A percentile compares a stretch with the other conserved stretches of the same genome.
Conservation (phyloP, 345 rosid genomes). For the Populus simonii region DNA sequence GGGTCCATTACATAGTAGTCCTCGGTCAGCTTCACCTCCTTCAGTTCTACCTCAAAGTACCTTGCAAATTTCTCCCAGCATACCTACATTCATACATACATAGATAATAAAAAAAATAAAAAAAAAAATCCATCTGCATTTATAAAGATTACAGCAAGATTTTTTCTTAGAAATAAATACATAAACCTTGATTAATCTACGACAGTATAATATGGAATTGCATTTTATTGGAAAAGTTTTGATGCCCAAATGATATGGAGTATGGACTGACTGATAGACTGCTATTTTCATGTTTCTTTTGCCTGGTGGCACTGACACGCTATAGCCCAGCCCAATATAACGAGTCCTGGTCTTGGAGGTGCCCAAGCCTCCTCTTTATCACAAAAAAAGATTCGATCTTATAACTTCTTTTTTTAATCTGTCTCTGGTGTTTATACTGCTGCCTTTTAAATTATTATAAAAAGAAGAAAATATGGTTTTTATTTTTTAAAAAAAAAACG, state of each 20-base stretch:
- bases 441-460: too few species aligned
- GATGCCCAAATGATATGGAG: not conserved
- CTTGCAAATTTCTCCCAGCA: conserved; percentile 96
- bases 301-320: not conserved
- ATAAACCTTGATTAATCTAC: not conserved
- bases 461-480: too few species aligned
- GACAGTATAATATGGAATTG: not conserved
- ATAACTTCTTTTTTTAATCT: not conserved
- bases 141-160: too few species aligned
- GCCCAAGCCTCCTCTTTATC: not conserved
- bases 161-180: too few species aligned
- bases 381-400: not conserved
- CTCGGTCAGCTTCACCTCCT: conserved; percentile 80
- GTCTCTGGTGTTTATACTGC: not conserved
- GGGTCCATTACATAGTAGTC: conserved; percentile 98
- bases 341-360: not conserved
- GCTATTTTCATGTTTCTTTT: not conserved
- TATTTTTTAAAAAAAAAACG: not conserved
- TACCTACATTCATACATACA: conserved; percentile 28
- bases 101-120: not conserved
- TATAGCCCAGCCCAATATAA: not conserved
- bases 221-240: not conserved
- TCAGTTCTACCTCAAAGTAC: conserved; percentile 88
- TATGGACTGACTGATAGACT: not conserved
- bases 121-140: not conserved